phyloP scores from a whole-genome alignment of 768 basidiomycete species.

The Lentinula sp. region DNA sequence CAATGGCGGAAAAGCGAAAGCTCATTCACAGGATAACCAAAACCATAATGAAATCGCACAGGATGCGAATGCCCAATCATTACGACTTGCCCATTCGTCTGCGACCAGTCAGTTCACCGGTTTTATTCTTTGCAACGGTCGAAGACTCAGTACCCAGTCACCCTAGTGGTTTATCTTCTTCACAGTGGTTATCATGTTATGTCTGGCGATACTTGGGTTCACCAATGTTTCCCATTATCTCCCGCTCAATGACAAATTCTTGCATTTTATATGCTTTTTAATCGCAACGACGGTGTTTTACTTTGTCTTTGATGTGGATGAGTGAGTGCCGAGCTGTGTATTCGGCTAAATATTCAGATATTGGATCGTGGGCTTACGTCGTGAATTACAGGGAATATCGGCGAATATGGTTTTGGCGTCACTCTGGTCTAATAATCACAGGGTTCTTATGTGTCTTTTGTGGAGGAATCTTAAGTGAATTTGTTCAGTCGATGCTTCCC shows the following conservation, averaged over 20 bases:
- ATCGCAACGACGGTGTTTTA: conserved; percentile 78
- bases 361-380: background rate
- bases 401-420: conserved; percentile 85
- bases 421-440: conserved; percentile 65
- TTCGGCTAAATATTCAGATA: too few species aligned
- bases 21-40: background rate
- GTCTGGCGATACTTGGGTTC: conserved; percentile 72
- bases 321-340: conserved; percentile 41
- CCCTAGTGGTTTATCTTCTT: conserved; percentile 76
- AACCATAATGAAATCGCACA: conserved; percentile 8
- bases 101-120: background rate
- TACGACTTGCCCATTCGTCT: conserved; percentile 5
- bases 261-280: conserved; percentile 74
- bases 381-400: conserved; percentile 51
- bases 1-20: conserved; percentile 3
- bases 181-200: conserved; percentile 59
- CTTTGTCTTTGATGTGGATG: conserved; percentile 84
- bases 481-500: conserved; percentile 75
- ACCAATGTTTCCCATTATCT: conserved; percentile 60
- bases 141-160: conserved; percentile 7
- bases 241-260: conserved; percentile 72
- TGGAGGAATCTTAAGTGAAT: conserved; percentile 75
- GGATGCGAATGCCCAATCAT: conserved; percentile 1
- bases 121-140: background rate
- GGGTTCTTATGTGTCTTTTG: conserved; percentile 67